Base-by-base conservation (phyloP, 805 yeast species). In the Pichia scutulata region DNA sequence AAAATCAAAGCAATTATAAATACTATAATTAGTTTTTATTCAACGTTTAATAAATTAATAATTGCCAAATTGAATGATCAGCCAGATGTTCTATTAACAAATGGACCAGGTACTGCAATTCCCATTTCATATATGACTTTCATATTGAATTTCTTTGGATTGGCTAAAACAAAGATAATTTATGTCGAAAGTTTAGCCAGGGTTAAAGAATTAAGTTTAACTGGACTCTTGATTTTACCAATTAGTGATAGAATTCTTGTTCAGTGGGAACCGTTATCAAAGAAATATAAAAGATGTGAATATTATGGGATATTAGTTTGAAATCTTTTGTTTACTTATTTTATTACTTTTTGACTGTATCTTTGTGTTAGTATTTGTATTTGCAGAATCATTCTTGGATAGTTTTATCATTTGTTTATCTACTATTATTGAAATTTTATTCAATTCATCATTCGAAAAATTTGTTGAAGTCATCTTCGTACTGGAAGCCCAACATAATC, bases 121-220 rank as follows among this genome's bases (percentile, higher is more conserved):
- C 84, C 90, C 2, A 62, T 87, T 24, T 82, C 86, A 21, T 76
- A 77, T 49, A 69, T 78, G 2, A 60, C 82, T n/a, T 77, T 82
- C 49, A 22, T 72, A 1, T 60, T 80, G 56, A 80, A 80, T 55
- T 68, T 68, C 47, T 46, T 75, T 14, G 83, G 80, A 0, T 36
- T 73, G 2, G 66, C 73, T 41, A 59, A 61, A 24, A 78, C 88
- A 0, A 70, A 77, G 49, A 82, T 93, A 23, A 65, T 93, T 1
- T 93, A 92, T 61, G 71, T 92, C 24, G 98, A 92, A 66, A 83
- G 93, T 45, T 71, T 92, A 41, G 97, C 98, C 0, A 71, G 98
- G 41, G 96, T 89, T 10, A 71, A 74, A 48, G 68, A 71, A 2
- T 72, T 93, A 47, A 89, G 97, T 60, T 67, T 89, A 30, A 81